Evolutionary conservation across 1,139 yeast genomes (phyloP), one percentile per base, ranked within the genome.

Genomic region (Sugiyamaella sp.): DNA sequence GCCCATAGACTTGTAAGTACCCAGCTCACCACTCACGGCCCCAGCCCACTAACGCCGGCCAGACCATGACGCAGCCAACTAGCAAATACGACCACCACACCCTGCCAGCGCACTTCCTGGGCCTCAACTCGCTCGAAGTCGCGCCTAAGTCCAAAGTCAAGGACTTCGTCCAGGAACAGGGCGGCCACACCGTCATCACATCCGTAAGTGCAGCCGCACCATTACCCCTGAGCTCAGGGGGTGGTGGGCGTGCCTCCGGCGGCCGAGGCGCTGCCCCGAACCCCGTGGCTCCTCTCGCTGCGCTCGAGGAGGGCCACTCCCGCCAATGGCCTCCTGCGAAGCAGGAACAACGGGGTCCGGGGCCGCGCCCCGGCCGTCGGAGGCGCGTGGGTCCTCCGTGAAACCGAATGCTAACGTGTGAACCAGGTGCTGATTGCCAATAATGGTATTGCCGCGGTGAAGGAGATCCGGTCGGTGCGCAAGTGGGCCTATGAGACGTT

Each of bases 401-500:
- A n/a, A n/a, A n/a, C n/a, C n/a, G n/a, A n/a, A n/a, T n/a, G n/a
- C n/a, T n/a, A n/a, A n/a, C n/a, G n/a, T n/a, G n/a, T n/a, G n/a
- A n/a, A n/a, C n/a, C 54, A 71, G 67, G 86, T 93, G 46, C 80
- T 93, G 65, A 93, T 93, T 68, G 98, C 99, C 57, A 93, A 93
- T 73, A 93, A 93, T 71, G 99, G 99, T 81, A 95, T 93, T 71
- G 99, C 96, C 39, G 99, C 99, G 52, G 99, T 93, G 58, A 93
- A 93, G 73, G 98, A 93, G 75, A 95, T 95, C 70, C 82, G 99
- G 67, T 89, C 97, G 10, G 90, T 93, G 49, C 84, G 99, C 74
- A 91, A 91, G 79, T 95, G 99, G 99, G 93, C 98, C 42, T 95
- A 93, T 73, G 98, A 93, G 73, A 90, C 97, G 24, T 93, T 93